Conservation (phyloP, 2,329 filamentous ascomycete species). For the Sporothrix curviconia region DNA sequence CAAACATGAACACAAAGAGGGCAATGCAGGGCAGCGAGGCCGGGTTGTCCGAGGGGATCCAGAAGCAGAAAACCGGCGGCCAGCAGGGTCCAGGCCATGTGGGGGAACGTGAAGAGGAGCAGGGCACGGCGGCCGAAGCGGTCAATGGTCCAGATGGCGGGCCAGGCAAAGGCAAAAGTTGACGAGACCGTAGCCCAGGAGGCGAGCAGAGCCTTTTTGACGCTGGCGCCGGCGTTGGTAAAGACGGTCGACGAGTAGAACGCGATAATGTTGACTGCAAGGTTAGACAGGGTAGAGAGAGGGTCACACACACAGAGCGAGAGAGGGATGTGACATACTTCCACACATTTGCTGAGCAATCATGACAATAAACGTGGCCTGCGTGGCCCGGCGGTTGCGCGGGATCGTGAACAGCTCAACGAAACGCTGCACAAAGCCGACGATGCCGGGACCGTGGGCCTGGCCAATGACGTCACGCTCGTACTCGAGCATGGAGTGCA, state of each 20-base stretch:
- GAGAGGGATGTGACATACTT: constrained; percentile 9
- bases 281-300: background rate
- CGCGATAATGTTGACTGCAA: constrained; percentile 62
- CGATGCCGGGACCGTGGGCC: constrained; percentile 21
- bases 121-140: constrained; percentile 58
- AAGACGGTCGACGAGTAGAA: constrained; percentile 67
- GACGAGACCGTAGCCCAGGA: constrained; percentile 59
- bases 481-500: constrained; percentile 56
- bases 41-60: constrained; percentile 17
- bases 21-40: constrained; percentile 45
- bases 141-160: constrained; percentile 60
- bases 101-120: constrained; percentile 58
- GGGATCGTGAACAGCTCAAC: constrained; percentile 62
- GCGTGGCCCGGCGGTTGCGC: constrained; percentile 62
- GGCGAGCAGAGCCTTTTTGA: constrained; percentile 51
- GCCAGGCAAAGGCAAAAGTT: constrained; percentile 56
- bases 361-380: constrained; percentile 76
- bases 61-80: constrained; percentile 14
- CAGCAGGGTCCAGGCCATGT: constrained; percentile 60
- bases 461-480: constrained; percentile 42
- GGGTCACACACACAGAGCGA: background rate
- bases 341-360: constrained; percentile 66
- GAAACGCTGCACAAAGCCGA: constrained; percentile 55
- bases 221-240: constrained; percentile 47
- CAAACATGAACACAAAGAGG: constrained; percentile 35